Evolutionary conservation across 2,329 filamentous ascomycete species (phyloP), one percentile per base, ranked within the genome.

Genomic region (Neurospora sp.): DNA sequence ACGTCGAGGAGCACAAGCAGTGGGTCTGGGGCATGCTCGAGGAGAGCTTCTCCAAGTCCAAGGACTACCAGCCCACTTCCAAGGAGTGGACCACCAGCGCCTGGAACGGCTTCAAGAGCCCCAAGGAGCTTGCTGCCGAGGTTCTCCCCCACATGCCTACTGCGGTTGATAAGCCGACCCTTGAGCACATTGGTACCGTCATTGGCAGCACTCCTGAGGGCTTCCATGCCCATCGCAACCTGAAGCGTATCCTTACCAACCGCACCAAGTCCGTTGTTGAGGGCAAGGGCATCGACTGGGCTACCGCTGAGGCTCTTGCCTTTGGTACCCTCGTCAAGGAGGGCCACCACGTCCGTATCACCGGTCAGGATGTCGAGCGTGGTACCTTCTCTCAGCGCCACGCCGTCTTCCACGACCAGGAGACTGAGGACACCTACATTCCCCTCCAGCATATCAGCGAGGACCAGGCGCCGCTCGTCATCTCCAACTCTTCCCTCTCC

Each of bases 21-120:
- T 99, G 96, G 96, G 96, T 98, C 71, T 99, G 95, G 96, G 92
- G 92, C 72, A 98, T 98, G 94, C 87, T 99, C 70, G 95, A 97
- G 78, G 95, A 98, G 81, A 97, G 93, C 83, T 99, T 98, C 82
- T 87, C 93, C 77, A 93, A 95, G 82, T 97, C 94, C 82, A 98
- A 96, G 83, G 95, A 99, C 77, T 99, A 99, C 83, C 91, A 95
- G 81, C 93, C 96, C 66, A 96, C 92, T 52, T 92, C 94, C 74
- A 97, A 97, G 84, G 96, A 99, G 83, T 99, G 96, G 96, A 89
- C 97, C 75, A 98, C 96, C 8, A 97, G 94, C 68, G 95, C 96
- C 70, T 99, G 96, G 96, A 97, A 99, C 83, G 95, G 95, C 73
- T 98, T 99, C 89, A 98, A 98, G 85, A 97, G 94, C 39, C 96